Conservation (phyloP, 352 stramenopile species). For the Phytophthora boehmeriae region DNA sequence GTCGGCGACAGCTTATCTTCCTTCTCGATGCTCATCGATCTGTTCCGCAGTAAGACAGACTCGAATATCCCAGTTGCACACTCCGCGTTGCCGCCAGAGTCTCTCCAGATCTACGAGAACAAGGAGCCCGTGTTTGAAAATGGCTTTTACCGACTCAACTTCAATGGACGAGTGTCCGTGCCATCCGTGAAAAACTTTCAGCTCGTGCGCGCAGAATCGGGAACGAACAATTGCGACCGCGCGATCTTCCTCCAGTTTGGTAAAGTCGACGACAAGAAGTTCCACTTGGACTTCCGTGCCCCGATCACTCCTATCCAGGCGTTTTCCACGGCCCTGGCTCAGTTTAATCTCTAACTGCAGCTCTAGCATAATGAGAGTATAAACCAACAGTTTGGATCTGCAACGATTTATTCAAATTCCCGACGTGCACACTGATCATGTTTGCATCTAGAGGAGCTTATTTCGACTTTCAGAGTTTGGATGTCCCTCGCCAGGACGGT, state of each 20-base stretch:
- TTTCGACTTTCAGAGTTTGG: too few relatives aligned
- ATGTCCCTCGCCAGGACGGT: too few relatives aligned
- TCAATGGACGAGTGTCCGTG: constrained; percentile 76
- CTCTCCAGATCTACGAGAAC: constrained; percentile 67
- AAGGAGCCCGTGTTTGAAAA: constrained; percentile 80
- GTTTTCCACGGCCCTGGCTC: constrained; percentile 66
- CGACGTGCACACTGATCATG: too few relatives aligned
- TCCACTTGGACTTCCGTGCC: constrained; percentile 78
- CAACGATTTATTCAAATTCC: too few relatives aligned
- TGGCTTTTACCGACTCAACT: constrained; percentile 83
- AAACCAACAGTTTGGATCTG: neutral
- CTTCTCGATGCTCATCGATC: constrained; percentile 65
- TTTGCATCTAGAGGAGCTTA: too few relatives aligned
- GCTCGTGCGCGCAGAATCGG: constrained; percentile 35
- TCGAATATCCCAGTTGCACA: constrained; percentile 28
- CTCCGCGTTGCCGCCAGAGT: constrained; percentile 20
- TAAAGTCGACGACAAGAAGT: constrained; percentile 81
- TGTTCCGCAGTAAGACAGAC: constrained; percentile 35
- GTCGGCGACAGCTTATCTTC: constrained; percentile 47
- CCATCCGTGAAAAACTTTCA: constrained; percentile 87
- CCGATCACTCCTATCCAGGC: constrained; percentile 78
- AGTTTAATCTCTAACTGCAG: constrained; percentile 60
- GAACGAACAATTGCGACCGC: constrained; percentile 12
- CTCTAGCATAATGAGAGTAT: neutral
- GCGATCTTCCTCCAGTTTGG: constrained; percentile 74